phyloP scores from a whole-genome alignment of 352 stramenopile genomes.

The Hyaloperonospora brassicae region DNA sequence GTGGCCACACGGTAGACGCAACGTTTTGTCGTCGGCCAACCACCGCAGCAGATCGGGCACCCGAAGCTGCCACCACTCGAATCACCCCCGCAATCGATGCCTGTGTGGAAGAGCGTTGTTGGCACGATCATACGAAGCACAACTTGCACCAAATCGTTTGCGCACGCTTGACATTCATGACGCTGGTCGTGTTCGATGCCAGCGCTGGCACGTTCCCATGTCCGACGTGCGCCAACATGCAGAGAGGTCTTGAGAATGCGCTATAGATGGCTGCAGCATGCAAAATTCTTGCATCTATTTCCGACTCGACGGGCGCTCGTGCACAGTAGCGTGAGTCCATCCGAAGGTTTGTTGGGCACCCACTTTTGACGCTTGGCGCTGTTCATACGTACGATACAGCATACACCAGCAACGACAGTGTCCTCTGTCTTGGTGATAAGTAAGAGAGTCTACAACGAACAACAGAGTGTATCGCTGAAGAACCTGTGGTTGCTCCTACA shows the following conservation, averaged over 20 bases:
- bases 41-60: conserved; percentile 60
- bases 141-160: conserved; percentile 51
- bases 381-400: conserved; percentile 78
- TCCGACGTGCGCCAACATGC: conserved; percentile 10
- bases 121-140: conserved; percentile 13
- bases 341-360: conserved; percentile 50
- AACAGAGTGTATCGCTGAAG: conserved; percentile 22
- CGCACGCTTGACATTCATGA: conserved; percentile 45
- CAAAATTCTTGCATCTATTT: conserved; percentile 31
- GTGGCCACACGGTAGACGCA: conserved; percentile 52
- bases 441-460: conserved; percentile 16
- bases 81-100: conserved; percentile 9
- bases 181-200: conserved; percentile 39
- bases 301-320: conserved; percentile 27
- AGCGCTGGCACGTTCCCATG: conserved; percentile 19
- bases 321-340: conserved; percentile 41
- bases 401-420: conserved; percentile 13
- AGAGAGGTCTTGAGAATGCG: conserved; percentile 31
- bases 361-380: conserved; percentile 54
- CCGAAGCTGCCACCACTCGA: conserved; percentile 35
- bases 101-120: conserved; percentile 6
- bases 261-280: conserved; percentile 55
- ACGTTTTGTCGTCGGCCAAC: conserved; percentile 38
- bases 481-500: conserved; percentile 66
- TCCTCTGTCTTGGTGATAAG: conserved; percentile 13